phyloP scores from a whole-genome alignment of 2,329 filamentous ascomycete species.

The Pseudogymnoascus sp. region DNA sequence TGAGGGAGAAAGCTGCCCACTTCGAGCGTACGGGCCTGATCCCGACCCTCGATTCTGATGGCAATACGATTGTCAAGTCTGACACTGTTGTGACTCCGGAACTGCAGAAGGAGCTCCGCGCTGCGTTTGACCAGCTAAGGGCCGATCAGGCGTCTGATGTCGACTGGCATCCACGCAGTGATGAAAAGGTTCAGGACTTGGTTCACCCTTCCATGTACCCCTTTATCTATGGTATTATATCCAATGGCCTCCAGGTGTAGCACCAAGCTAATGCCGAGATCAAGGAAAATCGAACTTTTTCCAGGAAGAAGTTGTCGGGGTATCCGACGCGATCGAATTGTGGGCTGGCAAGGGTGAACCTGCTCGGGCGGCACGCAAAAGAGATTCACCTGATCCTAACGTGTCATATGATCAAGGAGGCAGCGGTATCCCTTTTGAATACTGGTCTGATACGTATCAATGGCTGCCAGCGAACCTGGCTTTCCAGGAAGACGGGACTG shows the following conservation, averaged over 20 bases:
- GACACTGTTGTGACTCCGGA: conserved; percentile 38
- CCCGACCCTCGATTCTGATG: conserved; percentile 10
- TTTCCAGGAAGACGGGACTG: conserved; percentile 20
- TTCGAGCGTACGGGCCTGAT: conserved; percentile 16
- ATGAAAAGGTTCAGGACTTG: conserved; percentile 51
- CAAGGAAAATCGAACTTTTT: conserved; percentile 11
- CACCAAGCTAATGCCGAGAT: background rate
- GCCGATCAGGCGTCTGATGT: conserved; percentile 40
- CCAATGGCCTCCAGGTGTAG: background rate
- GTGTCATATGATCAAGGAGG: background rate
- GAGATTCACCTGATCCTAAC: background rate
- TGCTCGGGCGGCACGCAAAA: conserved; percentile 4
- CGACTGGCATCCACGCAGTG: conserved; percentile 56
- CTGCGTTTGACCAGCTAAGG: conserved; percentile 42
- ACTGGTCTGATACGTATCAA: conserved; percentile 35
- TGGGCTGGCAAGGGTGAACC: conserved; percentile 25
- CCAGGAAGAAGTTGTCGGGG: conserved; percentile 16
- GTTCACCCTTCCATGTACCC: conserved; percentile 60
- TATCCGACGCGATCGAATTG: conserved; percentile 22
- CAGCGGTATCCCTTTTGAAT: conserved; percentile 1
- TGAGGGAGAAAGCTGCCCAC: conserved; percentile 19
- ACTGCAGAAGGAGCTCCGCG: conserved; percentile 36
- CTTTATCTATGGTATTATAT: conserved; percentile 41
- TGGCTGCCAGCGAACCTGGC: conserved; percentile 38
- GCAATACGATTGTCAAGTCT: conserved; percentile 41